Base-by-base conservation (phyloP, 169 alveolate species). In the Plasmodium relictum region DNA sequence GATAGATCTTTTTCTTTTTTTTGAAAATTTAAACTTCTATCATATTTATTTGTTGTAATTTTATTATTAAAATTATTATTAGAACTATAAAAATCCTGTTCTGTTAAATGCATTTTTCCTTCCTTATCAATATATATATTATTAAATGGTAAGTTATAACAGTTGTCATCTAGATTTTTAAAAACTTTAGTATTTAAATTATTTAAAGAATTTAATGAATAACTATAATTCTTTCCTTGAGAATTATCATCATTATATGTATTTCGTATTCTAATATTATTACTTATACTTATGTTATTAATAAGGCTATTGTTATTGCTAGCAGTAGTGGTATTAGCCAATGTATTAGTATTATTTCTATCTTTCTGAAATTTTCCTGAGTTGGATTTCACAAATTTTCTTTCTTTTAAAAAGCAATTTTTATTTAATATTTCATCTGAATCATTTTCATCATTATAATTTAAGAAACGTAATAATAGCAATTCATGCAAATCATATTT, bases 81-180 rank as follows among this genome's bases (percentile, higher is more conserved):
- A 5, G 58, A 24, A 48, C 52, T 66, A 14, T 54, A 20, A n/a
- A 20, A 37, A 5, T 80, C 90, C 10, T 80, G 70, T 18, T 39
- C 90, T 0, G 90, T 80, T 68, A 80, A 48, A 24, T 80, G 85
- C 83, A 80, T 80, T 45, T 80, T 80, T 0, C 90, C 90, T 39
- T 80, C 90, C 0, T 39, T 66, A 24, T 80, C 90, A 14, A 80
- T 80, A 26, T 66, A 80, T 37, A 80, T 20, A 45, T 80, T 80
- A 68, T 80, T 80, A 4, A 22, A 37, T 14, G 72, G 83, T 12
- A 80, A 24, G 16, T 80, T 69, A 45, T 80, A 80, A 41, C 52
- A 68, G 39, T 31, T 80, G 22, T 80, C 70, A 26, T 80, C 90
- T 14, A 68, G 20, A 68, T 80, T 41, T 80, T 80, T 80, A 80